These are phyloP conservation scores for Mortierella sp. DNA, from an alignment of 371 early-diverging fungal genomes.

Conservation along the genomic window DNA sequence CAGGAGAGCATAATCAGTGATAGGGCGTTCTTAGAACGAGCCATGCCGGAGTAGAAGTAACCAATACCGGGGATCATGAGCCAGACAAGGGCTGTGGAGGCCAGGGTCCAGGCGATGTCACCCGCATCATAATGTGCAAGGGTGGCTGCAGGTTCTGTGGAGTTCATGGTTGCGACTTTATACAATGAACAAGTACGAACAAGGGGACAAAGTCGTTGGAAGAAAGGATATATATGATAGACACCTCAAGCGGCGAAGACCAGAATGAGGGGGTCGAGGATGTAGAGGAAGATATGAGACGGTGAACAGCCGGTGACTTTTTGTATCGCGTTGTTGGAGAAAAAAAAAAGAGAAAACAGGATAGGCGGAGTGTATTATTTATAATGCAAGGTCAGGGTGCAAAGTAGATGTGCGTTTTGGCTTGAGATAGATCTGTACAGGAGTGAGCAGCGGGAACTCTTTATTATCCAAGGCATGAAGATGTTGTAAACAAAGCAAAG, in stretches of 20 bases:
- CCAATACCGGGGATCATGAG: constrained; percentile 91
- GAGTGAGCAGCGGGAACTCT: neutral
- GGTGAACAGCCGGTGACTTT: constrained; percentile 1
- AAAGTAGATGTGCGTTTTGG: neutral
- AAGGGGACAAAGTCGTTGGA: neutral
- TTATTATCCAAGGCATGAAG: neutral
- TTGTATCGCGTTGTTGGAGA: constrained; percentile 17
- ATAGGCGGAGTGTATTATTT: neutral
- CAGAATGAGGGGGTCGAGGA: neutral
- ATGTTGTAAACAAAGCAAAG: neutral
- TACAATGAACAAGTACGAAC: neutral
- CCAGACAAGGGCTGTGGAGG: constrained; percentile 81
- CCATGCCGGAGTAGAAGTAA: constrained; percentile 94
- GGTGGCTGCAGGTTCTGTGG: constrained; percentile 7
- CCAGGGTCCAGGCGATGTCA: constrained; percentile 79
- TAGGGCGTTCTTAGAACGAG: constrained; percentile 74
- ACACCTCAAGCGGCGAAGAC: constrained; percentile 12
- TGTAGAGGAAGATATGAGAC: neutral
- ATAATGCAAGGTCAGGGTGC: neutral
- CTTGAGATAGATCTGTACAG: neutral
- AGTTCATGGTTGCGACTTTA: constrained; percentile 9
- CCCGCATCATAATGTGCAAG: constrained; percentile 64
- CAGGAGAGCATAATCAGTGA: constrained; percentile 54
- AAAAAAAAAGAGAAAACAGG: constrained; percentile 1
- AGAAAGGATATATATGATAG: neutral